These are phyloP conservation scores for Thraustochytrium sp. DNA, from an alignment of 352 stramenopile genomes.

Conservation along the genomic window DNA sequence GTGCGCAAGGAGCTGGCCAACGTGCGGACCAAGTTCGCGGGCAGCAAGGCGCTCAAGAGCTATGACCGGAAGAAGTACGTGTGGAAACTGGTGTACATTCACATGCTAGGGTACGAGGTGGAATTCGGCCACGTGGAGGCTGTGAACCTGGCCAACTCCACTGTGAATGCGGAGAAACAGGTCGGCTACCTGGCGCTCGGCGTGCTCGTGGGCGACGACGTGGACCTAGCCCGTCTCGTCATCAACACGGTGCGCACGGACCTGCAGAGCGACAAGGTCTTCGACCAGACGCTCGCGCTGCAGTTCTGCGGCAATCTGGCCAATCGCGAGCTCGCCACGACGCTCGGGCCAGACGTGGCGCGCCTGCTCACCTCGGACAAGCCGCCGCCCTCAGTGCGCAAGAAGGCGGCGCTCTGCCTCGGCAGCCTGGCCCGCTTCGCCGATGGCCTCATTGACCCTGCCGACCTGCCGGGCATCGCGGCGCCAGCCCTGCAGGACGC, in stretches of 20 bases:
- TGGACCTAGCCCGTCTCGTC: conserved; percentile 78
- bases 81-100: conserved; percentile 99
- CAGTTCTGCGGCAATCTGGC: conserved; percentile 91
- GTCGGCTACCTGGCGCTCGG: conserved; percentile 93
- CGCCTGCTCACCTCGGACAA: conserved; percentile 79
- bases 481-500: conserved; percentile 40
- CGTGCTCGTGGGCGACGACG: conserved; percentile 81
- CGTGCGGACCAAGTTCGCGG: conserved; percentile 93
- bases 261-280: conserved; percentile 73
- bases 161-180: conserved; percentile 75
- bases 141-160: conserved; percentile 84
- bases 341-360: conserved; percentile 84
- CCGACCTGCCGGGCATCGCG: conserved; percentile 45
- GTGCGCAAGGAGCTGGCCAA: conserved; percentile 96
- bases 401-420: conserved; percentile 92
- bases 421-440: conserved; percentile 83
- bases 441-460: conserved; percentile 77
- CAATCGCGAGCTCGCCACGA: conserved; percentile 85
- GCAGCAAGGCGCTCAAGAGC: conserved; percentile 73
- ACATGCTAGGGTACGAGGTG: conserved; percentile 97
- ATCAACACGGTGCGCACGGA: conserved; percentile 95
- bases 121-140: conserved; percentile 97
- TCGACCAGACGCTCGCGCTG: conserved; percentile 85
- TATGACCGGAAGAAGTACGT: conserved; percentile 99
- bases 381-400: conserved; percentile 86